Base-by-base conservation (phyloP, 148 eudicot species). In the Rhododendron williamsianum region DNA sequence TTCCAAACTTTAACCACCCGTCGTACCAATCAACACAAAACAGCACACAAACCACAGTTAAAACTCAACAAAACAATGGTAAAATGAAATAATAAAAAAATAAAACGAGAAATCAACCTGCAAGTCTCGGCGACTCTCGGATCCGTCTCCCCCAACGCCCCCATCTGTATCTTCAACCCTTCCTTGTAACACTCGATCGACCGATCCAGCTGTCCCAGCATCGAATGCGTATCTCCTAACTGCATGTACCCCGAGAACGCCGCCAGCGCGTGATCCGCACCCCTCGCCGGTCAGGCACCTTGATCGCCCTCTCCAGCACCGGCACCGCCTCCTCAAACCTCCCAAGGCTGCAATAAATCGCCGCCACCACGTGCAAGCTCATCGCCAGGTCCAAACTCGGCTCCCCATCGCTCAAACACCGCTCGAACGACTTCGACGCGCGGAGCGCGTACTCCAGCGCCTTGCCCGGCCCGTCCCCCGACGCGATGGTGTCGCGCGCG, bases 101-200 rank as follows among this genome's bases (percentile, higher is more conserved):
- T 27, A 67, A 67, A 27, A 84, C 21, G 46, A 19, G 12, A 82
- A 84, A 46, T 54, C 52, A 45, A 96, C 99, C 99, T 91, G 92
- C 99, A 97, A 86, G 96, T 97, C 87, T 97, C 99, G 0, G 98
- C 99, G 83, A 97, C 99, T 81, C 99, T 88, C 2, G 99, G 98
- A 92, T 97, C 99, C 0, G 93, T 89, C 49, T 97, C 98, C 0
- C 99, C 99, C 84, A 97, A 87, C 0, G 95, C 93, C 67, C 90
- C 93, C 88, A 92, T 95, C 87, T 97, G 99, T 65, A 95, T 92
- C 79, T 92, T 89, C 91, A 97, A 87, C n/a, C 99, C 99, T 58
- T 93, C 90, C 86, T 94, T 91, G 49, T 97, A 97, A 88, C 92
- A 92, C 72, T 89, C 88, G 78, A 97, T 93, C 7, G 98, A 95